Conservation (phyloP, 1,284 basidiomycete genomes). For the Xanthoconium separans region DNA sequence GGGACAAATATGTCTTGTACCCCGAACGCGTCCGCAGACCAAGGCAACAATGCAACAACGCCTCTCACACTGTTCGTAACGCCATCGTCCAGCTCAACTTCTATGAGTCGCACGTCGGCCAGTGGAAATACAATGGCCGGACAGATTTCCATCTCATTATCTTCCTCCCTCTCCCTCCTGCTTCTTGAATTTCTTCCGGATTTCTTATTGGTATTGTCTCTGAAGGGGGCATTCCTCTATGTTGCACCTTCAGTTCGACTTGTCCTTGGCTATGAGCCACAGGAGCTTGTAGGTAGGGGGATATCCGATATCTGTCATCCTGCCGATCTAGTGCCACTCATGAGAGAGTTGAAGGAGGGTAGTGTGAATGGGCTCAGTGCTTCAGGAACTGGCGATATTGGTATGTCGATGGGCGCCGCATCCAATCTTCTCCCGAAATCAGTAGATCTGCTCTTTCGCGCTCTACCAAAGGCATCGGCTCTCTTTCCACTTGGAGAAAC, state of each 20-base stretch:
- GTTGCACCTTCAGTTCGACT: slow-evolving; percentile 79
- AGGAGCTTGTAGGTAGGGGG: slow-evolving; percentile 78
- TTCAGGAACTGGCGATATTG: slow-evolving; percentile 15
- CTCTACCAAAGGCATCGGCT: slow-evolving; percentile 49
- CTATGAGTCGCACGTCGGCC: slow-evolving; percentile 13
- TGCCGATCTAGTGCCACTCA: slow-evolving; percentile 86
- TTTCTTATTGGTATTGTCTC: slow-evolving; percentile 87
- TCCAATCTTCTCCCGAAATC: slow-evolving; percentile 32
- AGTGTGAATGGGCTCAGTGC: slow-evolving; percentile 37
- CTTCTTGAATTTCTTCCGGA: slow-evolving; percentile 73
- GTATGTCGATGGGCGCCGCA: slow-evolving; percentile 5
- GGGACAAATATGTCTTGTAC: slow-evolving; percentile 28
- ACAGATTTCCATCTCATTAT: slow-evolving; percentile 35
- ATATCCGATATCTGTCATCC: slow-evolving; percentile 84
- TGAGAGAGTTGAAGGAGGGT: slow-evolving; percentile 90
- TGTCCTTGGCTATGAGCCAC: slow-evolving; percentile 78
- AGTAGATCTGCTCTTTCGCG: slow-evolving; percentile 79
- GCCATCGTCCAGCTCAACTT: slow-evolving; percentile 11
- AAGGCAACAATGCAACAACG: slow-evolving; percentile 8
- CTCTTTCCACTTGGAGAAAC: not conserved
- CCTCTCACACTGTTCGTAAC: slow-evolving; percentile 23
- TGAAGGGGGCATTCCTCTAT: slow-evolving; percentile 94
- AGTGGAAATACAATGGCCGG: slow-evolving; percentile 20
- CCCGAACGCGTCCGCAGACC: slow-evolving; percentile 14
- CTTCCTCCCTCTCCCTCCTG: slow-evolving; percentile 51